These are phyloP conservation scores for Saturnispora serradocipensis DNA, from an alignment of 805 yeast genomes.

Conservation along the genomic window DNA sequence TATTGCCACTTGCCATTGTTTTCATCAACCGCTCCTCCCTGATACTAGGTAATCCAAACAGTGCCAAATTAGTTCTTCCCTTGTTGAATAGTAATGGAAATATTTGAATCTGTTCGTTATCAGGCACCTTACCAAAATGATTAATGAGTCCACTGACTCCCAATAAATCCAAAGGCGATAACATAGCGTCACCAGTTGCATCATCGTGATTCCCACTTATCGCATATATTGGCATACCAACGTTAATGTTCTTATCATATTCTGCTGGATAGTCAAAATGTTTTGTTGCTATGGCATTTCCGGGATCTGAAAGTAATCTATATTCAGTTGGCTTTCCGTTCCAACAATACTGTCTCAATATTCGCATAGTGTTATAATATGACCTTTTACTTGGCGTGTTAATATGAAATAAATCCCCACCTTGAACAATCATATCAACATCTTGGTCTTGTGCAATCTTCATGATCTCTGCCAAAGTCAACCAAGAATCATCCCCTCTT, in stretches of 20 bases:
- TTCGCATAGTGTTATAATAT: constrained; percentile 68
- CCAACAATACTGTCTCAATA: constrained; percentile 62
- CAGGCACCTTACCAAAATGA: constrained; percentile 77
- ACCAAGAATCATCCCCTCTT: constrained; percentile 84
- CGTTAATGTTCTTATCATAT: constrained; percentile 84
- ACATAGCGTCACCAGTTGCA: constrained; percentile 75
- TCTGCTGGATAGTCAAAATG: constrained; percentile 70
- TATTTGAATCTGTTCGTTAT: constrained; percentile 65
- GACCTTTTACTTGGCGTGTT: constrained; percentile 86
- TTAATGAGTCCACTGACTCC: constrained; percentile 76
- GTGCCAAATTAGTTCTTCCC: constrained; percentile 71
- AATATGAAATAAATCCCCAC: constrained; percentile 88
- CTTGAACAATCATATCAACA: constrained; percentile 84
- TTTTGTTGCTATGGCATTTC: constrained; percentile 44
- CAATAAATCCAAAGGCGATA: constrained; percentile 80
- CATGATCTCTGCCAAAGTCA: constrained; percentile 78
- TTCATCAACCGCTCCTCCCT: constrained; percentile 82
- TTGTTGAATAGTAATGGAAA: constrained; percentile 75
- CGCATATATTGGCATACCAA: constrained; percentile 83
- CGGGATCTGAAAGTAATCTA: constrained; percentile 74
- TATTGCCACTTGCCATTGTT: constrained; percentile 71
- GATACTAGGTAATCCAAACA: constrained; percentile 83
- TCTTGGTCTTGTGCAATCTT: constrained; percentile 56
- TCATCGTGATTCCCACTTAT: constrained; percentile 97
- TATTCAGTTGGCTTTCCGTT: constrained; percentile 85